Base-by-base conservation (phyloP, 2,329 filamentous ascomycete genomes). In the Fusarium sp. region DNA sequence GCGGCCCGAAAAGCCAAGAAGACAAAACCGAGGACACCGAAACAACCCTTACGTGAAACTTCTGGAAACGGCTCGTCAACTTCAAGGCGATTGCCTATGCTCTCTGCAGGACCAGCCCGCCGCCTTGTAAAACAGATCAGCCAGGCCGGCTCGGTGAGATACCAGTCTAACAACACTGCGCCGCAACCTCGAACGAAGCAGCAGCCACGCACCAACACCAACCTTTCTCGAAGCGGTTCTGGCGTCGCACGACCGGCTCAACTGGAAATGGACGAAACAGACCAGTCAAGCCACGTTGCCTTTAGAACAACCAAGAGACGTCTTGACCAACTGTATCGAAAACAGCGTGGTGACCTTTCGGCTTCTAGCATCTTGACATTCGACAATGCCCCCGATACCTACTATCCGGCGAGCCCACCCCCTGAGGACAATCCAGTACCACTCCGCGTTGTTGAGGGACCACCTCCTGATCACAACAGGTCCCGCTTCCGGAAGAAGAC, bases 321-420 rank as follows among this genome's bases (percentile, higher is more conserved):
- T 11, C 81, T 92, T 8, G 91, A 92, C 78, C 84, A 83, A 27
- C 76, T 91, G 27, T 92, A 88, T 78, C 85, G 84, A 60, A 84
- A 80, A 63, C 74, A 78, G 33, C 80, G 80, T 29, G 82, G 80
- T 14, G 83, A 81, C 56, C 31, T 65, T 33, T 75, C 70, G 16
- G 67, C 65, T 48, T 68, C 70, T 13, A 75, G 68, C 24, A 64
- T 75, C 27, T 65, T 78, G 62, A 69, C 72, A 18, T 67, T 77
- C 6, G 62, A 75, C 11, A 69, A 61, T 48, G 52, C 27, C 6
- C 62, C 66, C 4, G 75, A 77, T 63, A 68, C 59, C 14, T 71
- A 56, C 50, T 72, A 68, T 61, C 62, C 72, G 24, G 67, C 71
- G 1, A 79, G 77, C 41, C 77, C 75, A 11, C 73, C 75, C 2